Evolutionary conservation across 768 basidiomycete species (phyloP), one percentile per base, ranked within the genome.

Genomic region (Pholiota conissans): DNA sequence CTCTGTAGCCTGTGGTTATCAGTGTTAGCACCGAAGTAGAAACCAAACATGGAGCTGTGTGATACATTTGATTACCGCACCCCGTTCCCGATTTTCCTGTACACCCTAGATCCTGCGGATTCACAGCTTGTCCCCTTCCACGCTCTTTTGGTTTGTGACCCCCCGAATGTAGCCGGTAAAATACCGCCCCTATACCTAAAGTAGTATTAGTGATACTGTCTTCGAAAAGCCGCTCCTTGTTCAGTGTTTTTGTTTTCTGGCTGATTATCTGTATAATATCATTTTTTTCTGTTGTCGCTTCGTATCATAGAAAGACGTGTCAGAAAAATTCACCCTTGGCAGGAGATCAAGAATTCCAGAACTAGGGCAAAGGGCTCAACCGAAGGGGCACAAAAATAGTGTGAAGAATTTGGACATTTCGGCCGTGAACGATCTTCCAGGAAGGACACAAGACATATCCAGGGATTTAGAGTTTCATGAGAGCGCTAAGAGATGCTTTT

Each of bases 21-120:
- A 58, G 50, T 14, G 49, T 58, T 20, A 58, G 49, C 28, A 51
- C 50, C 14, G 50, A 58, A 34, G 51, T 58, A 34, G 57, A 58
- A 27, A 58, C 51, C 13, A 52, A 37, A 29, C 53, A 54, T 24
- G 27, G 30, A 14, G 45, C 8, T 30, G 57, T 52, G 42, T 58
- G 51, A 58, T 46, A 26, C n/a, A 46, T n/a, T 27, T 29, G 28
- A 29, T 32, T 10, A 28, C 16, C 8, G 35, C 24, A 26, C 42
- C 39, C 18, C 42, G 42, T 45, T 45, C 42, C 22, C 42, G 22
- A 9, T 4, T n/a, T n/a, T 16, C 29, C 28, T 8, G 27, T 40
- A 40, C 27, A 45, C 40, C 42, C 40, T 32, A 18, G 28, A 18
- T 54, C 39, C 27, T 30, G 16, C 26, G 28, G 8, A 40, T 16